Evolutionary conservation across 225 moss, liverwort and hornwort genomes (phyloP).

Genomic region (Neckera pumila): DNA sequence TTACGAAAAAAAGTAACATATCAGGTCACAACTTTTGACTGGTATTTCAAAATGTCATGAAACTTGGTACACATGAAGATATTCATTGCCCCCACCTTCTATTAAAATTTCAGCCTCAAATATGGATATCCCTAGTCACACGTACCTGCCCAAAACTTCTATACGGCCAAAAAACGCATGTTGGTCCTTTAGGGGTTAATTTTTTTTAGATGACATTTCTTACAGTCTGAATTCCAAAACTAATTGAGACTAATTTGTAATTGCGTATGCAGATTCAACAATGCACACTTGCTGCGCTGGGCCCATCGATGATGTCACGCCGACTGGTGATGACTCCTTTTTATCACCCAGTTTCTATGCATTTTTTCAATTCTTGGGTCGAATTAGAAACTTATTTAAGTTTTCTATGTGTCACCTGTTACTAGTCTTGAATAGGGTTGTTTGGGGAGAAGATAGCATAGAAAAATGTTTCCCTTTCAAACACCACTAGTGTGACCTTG

Average conservation of each 20-base stretch:
- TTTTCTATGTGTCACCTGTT: neutral
- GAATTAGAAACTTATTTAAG: neutral
- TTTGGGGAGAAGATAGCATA: neutral
- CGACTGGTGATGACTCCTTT: neutral
- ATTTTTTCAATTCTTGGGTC: neutral
- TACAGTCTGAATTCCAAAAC: neutral
- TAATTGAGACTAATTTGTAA: neutral
- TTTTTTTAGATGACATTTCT: too few species aligned
- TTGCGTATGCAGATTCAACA: slow-evolving; percentile 26
- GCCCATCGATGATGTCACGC: slow-evolving; percentile 9
- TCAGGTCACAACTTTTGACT: too few species aligned
- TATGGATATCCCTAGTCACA: too few species aligned
- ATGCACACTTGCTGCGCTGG: slow-evolving; percentile 51
- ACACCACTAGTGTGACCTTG: too few species aligned
- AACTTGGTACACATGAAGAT: too few species aligned
- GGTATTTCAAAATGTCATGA: too few species aligned
- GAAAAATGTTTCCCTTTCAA: neutral
- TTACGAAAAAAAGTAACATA: too few species aligned
- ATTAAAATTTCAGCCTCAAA: too few species aligned
- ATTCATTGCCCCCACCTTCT: too few species aligned
- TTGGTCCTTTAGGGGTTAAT: too few species aligned
- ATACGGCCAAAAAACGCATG: too few species aligned
- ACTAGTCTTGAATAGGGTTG: neutral
- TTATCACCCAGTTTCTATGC: neutral
- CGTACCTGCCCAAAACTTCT: too few species aligned